Base-by-base conservation (phyloP, 192 early-diverging fungal species). In the Spizellomyces sp. region DNA sequence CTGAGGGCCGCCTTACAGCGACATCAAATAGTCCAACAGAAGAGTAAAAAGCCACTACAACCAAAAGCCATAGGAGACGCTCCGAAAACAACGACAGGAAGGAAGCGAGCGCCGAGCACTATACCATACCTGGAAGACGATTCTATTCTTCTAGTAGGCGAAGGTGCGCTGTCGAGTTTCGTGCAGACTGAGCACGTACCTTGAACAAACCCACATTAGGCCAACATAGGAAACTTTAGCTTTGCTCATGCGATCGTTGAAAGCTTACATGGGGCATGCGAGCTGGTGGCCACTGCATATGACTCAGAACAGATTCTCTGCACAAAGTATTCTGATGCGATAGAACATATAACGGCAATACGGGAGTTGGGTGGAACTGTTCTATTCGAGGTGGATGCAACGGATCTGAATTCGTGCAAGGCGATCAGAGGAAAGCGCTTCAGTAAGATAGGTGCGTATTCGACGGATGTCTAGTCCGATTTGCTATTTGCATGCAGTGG, bases 321-420 rank as follows among this genome's bases (percentile, higher is more conserved):
- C 15, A 77, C 84, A 71, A 98, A 98, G 76, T 98, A 98, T 69
- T 71, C 81, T 0, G 91, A 92, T 59, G 80, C 90, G 12, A 78
- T 77, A 41, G 87, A 85, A 45, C 80, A 95, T 66, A 82, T 96
- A 48, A 71, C 86, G 14, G 80, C 74, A 44, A 71, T 96, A 9
- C 68, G 66, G 15, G 83, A 78, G 44, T 80, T 86, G 43, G 92
- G 90, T 7, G 94, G 81, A 8, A 82, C 78, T 5, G 88, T 95
- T 1, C 52, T 94, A 9, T 95, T 84, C 80, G 84, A 84, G 7
- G 85, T 96, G 0, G 94, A 98, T 74, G 93, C 84, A 1, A 94
- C 93, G 0, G 72, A 84, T 22, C 61, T 98, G 54, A 76, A 77
- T 3, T 87, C 79, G 45, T 77, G 70, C 67, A 84, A 86, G 68